Evolutionary conservation across 352 stramenopile genomes (phyloP).

Genomic region (Phytophthora pluvialis): DNA sequence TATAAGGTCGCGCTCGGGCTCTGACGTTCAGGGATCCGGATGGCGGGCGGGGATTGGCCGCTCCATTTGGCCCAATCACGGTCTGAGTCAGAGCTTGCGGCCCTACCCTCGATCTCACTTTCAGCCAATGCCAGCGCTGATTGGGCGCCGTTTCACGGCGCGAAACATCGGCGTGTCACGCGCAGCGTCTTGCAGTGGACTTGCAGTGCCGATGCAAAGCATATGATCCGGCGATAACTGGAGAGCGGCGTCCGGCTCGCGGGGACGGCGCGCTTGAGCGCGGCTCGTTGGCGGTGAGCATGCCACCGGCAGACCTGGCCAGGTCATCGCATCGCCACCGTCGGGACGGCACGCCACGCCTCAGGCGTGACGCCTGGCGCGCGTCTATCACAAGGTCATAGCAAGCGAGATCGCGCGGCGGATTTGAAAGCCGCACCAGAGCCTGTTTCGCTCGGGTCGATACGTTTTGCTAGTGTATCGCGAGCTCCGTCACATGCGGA

Average conservation of each 20-base stretch:
- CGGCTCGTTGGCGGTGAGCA: constrained; percentile 2
- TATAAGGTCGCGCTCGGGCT: constrained; percentile 19
- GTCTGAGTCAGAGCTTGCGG: not conserved
- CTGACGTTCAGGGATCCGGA: constrained; percentile 22
- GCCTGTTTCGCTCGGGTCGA: not conserved
- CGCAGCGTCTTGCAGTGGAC: constrained; percentile 25
- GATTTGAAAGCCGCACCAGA: constrained; percentile 19
- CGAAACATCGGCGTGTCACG: constrained; percentile 39
- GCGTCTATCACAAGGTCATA: constrained; percentile 20
- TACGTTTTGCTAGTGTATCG: constrained; percentile 16
- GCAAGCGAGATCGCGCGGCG: constrained; percentile 8
- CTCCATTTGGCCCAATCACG: constrained; percentile 10
- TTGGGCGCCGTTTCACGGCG: constrained; percentile 9
- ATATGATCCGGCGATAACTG: constrained; percentile 23
- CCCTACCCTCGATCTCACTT: not conserved
- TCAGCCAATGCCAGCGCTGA: constrained; percentile 6
- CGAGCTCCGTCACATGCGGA: constrained; percentile 11
- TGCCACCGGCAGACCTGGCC: not conserved
- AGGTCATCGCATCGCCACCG: constrained; percentile 10
- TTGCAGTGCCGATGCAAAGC: constrained; percentile 22
- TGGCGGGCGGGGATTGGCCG: constrained; percentile 17
- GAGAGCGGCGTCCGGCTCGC: not conserved
- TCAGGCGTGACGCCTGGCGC: constrained; percentile 26
- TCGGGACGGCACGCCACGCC: constrained; percentile 6
- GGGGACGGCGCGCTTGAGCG: not conserved